phyloP scores from a whole-genome alignment of 192 early-diverging fungal species.

The Allomyces macrogynus region DNA sequence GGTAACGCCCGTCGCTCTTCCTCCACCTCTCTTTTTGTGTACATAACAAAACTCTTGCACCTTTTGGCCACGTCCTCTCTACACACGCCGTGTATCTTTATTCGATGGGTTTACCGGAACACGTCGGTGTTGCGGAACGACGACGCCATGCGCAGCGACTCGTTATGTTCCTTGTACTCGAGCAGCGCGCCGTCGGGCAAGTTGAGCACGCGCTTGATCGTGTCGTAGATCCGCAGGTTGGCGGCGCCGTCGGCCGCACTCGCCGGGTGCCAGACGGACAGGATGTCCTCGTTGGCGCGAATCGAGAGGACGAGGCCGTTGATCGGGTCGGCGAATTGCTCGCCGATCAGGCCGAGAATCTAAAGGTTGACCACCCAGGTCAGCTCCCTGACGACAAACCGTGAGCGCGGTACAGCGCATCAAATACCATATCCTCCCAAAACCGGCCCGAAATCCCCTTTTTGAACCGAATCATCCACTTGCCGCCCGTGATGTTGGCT shows the following conservation, averaged over 20 bases:
- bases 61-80: no score
- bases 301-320: slow-evolving; percentile 88
- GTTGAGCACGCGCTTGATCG: slow-evolving; percentile 63
- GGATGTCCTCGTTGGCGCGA: slow-evolving; percentile 76
- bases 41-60: no score
- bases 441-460: slow-evolving; percentile 80
- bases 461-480: slow-evolving; percentile 84
- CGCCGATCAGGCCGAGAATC: slow-evolving; percentile 67
- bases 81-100: no score
- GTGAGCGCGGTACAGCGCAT: neutral
- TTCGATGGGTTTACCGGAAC: slow-evolving; percentile 9
- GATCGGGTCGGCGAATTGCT: slow-evolving; percentile 77
- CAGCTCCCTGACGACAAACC: neutral
- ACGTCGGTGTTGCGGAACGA: slow-evolving; percentile 70
- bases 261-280: slow-evolving; percentile 73
- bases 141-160: slow-evolving; percentile 65
- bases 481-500: slow-evolving; percentile 67
- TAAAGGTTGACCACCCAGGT: neutral
- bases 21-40: no score
- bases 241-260: neutral
- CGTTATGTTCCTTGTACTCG: slow-evolving; percentile 90
- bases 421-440: slow-evolving; percentile 68
- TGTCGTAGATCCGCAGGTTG: slow-evolving; percentile 32
- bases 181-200: slow-evolving; percentile 72
- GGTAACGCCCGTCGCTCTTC: neutral